Evolutionary conservation across 768 basidiomycete genomes (phyloP), one percentile per base, ranked within the genome.

Genomic region (Leccinellum luteum): DNA sequence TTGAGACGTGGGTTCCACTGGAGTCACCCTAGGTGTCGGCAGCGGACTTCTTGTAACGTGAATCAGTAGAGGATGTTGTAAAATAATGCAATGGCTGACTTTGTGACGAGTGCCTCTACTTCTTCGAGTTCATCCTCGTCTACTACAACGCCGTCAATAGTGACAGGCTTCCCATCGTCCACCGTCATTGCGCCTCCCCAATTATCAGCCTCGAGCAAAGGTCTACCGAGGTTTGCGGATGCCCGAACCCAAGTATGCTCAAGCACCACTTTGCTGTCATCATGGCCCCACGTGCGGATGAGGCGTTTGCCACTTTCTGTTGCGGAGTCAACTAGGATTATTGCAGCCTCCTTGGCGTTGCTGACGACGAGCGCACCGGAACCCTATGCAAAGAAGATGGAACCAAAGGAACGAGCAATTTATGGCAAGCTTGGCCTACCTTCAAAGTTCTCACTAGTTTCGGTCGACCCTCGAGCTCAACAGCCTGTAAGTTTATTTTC

Each of bases 11-110:
- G 63, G 57, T 38, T 76, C 76, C 13, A 77, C 72, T 15, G 85
- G 85, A 14, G 84, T 85, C 15, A 77, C 75, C 27, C 85, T 76
- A 17, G 86, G 86, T 4, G 85, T 87, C 31, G 85, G 85, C 53
- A 87, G 67, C 54, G 81, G 78, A 64, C 81, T 83, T 81, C 81
- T 85, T 80, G 68, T 65, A 49, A 61, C 52, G 25, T 23, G 43
- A 14, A 62, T 71, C 60, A 68, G 52, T 53, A 54, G 48, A 55
- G 23, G 58, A 51, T 60, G 55, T 32, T 30, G 25, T 28, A 51
- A 43, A 55, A 51, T n/a, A 57, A 54, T 57, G 50, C 48, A 51
- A 32, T 23, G 49, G 77, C 82, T 74, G 74, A 84, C 81, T 82
- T 80, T 55, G 70, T 65, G 30, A 69, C 64, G 54, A 64, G 61